Evolutionary conservation across 148 eudicot species (phyloP).

Genomic region (Polygonum aviculare): DNA sequence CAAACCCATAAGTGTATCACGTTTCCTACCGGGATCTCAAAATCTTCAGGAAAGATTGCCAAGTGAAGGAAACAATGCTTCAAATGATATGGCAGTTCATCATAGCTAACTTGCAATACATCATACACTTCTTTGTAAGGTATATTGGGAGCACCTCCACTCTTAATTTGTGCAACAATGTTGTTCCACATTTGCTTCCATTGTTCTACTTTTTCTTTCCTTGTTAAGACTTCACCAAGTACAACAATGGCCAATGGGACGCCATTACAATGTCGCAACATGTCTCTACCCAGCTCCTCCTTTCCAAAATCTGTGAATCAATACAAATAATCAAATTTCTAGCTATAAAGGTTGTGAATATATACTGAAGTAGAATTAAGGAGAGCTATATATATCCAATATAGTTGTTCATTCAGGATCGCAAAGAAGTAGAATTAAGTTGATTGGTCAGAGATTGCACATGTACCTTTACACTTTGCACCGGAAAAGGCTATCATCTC

Average conservation of each 20-base stretch:
- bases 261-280: background rate
- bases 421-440: too few relatives aligned
- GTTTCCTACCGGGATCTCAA: background rate
- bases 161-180: background rate
- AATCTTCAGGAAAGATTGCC: slow-evolving; percentile 6
- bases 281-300: background rate
- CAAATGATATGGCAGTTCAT: background rate
- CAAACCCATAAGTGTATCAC: background rate
- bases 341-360: background rate
- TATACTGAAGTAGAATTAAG: background rate
- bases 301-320: background rate
- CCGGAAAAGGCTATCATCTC: background rate
- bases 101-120: slow-evolving; percentile 3
- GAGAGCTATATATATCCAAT: too few relatives aligned
- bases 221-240: slow-evolving; percentile 5
- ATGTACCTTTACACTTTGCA: background rate
- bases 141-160: background rate
- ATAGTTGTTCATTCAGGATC: too few relatives aligned
- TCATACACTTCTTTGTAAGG: slow-evolving; percentile 2
- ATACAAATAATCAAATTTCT: background rate
- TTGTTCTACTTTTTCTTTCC: background rate
- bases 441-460: background rate
- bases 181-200: background rate
- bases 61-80: background rate
- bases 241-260: slow-evolving; percentile 5